Evolutionary conservation across 176 grass and related monocot genomes (phyloP), one percentile per base, ranked within the genome.

Genomic region (Puya raimondii): DNA sequence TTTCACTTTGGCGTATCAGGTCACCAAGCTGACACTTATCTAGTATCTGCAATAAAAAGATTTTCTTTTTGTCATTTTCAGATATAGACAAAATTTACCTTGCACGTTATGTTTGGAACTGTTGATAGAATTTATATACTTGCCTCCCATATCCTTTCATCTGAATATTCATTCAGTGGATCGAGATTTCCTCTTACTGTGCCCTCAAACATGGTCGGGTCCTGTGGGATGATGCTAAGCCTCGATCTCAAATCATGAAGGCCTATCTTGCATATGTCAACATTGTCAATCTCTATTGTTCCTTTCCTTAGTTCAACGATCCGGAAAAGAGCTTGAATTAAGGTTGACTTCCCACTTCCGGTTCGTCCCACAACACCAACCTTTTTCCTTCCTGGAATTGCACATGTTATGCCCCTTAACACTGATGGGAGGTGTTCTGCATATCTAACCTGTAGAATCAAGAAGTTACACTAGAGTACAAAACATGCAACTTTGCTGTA

Each of bases 201-300:
- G 12, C 94, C 94, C 63, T 90, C 84, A 67, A 92, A 92, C 86
- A 97, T 83, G 22, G 84, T 92, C 59, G 94, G 94, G 65, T 97
- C 94, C 52, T 97, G 94, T 49, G 94, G 94, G 54, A 97, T 97
- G 53, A 92, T 97, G 77, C 94, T 87, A 74, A 97, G 74, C 74
- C 84, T 84, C 13, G 81, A 84, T 79, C 89, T 80, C 83, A 97
- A 78, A 74, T 97, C 94, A 79, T 97, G 86, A 59, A 92, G 49
- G 3, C 94, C 89, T 59, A 97, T 97, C 86, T 77, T 92, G 65
- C 77, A 87, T 47, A 97, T 89, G 65, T 97, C 89, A 25, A 97
- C 75, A 74, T 70, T 77, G 59, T 97, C 94, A 53, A 97, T 97
- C 67, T 90, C 77, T 26, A 97, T 88, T 70, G 77, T 85, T 25